These are phyloP conservation scores for Phaffia australis DNA, from an alignment of 768 basidiomycete genomes.

Conservation along the genomic window DNA sequence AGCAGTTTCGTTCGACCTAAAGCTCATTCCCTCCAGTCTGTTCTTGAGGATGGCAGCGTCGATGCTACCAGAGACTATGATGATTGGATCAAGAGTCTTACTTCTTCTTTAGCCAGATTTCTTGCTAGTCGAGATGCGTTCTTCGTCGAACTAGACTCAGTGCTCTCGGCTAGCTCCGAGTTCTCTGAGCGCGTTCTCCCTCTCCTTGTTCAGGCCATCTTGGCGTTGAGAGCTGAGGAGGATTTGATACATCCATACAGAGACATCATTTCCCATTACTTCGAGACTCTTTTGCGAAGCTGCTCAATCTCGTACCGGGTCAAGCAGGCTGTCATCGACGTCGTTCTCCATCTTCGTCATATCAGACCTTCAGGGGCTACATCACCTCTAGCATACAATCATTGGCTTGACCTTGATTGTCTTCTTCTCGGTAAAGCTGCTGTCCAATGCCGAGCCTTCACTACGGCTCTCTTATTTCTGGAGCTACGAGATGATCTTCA, in stretches of 20 bases:
- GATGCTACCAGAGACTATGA: neutral
- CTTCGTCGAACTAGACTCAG: slow-evolving; percentile 55
- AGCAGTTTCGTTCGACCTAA: neutral
- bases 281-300: slow-evolving; percentile 48
- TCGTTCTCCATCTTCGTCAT: slow-evolving; percentile 67
- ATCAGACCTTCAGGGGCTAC: slow-evolving; percentile 42
- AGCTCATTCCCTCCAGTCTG: neutral
- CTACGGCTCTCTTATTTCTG: slow-evolving; percentile 78
- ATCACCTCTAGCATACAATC: slow-evolving; percentile 33
- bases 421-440: slow-evolving; percentile 61
- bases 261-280: slow-evolving; percentile 45
- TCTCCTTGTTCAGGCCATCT: slow-evolving; percentile 57
- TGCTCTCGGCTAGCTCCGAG: slow-evolving; percentile 47
- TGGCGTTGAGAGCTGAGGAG: slow-evolving; percentile 34
- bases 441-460: slow-evolving; percentile 68
- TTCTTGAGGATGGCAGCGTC: neutral
- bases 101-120: slow-evolving; percentile 50
- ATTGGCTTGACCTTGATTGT: slow-evolving; percentile 74
- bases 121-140: slow-evolving; percentile 51
- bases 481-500: slow-evolving; percentile 41
- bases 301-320: slow-evolving; percentile 24
- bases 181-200: slow-evolving; percentile 65
- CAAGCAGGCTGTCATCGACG: slow-evolving; percentile 54
- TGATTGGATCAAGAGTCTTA: slow-evolving; percentile 53
- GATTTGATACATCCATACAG: neutral